Evolutionary conservation across 257 asterid species (phyloP), one percentile per base, ranked within the genome.

Genomic region (Capsicum chinense): DNA sequence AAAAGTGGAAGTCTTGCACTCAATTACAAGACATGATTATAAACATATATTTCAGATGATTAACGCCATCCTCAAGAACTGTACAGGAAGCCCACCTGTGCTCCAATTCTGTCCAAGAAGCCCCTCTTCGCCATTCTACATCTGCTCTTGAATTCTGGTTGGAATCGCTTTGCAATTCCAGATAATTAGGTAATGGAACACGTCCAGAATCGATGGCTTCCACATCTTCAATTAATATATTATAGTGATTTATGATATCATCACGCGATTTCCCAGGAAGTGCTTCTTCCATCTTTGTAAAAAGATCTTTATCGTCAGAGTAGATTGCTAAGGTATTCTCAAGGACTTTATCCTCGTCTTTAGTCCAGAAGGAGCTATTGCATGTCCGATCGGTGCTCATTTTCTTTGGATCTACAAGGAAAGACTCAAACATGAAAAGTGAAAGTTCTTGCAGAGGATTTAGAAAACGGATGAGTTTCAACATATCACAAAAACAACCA

Each of bases 51-150:
- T 52, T 52, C 14, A 52, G 57, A 52, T 52, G 57, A 52, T 52
- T 52, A 52, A 12, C 57, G 42, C 10, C 14, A 4, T 52, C 57
- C 57, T 52, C 57, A 52, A 52, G 57, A 52, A 52, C 35, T 11
- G 16, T 64, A 64, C 16, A 26, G 17, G 44, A 64, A 60, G 35
- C 44, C 42, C 33, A 92, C 92, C 88, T 86, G 50, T 90, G 93
- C 84, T 92, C 92, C 73, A 88, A 85, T 85, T 86, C 84, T 4
- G 94, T 84, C 94, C 93, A 91, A 82, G 90, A 85, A 64, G 17
- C 39, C 44, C 90, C 92, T 83, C 44, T 84, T 39, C 42, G 79
- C 48, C 80, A 69, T 15, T 60, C 44, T 19, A 17, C 85, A 48
- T 85, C n/a, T 54, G 58, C 73, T 59, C 13, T 63, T 37, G 4